A percentile compares a stretch with the other conserved stretches of the same genome.
phyloP scores from a whole-genome alignment of 2,329 filamentous ascomycete genomes.

The Apiospora sp. region DNA sequence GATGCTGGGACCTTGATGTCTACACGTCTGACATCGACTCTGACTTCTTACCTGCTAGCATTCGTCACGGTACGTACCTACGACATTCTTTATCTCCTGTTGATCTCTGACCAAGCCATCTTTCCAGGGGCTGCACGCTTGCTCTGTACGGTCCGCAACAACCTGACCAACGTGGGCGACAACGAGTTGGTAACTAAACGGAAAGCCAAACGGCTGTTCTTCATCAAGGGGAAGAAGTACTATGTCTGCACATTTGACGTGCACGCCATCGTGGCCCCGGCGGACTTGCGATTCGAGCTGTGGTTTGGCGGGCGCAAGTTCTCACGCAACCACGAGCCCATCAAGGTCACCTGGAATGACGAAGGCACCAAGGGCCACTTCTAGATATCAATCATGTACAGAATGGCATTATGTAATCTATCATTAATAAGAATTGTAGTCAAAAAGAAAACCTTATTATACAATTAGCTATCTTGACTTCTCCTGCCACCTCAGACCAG shows the following conservation, averaged over 20 bases:
- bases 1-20: constrained; percentile 48
- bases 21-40: constrained; percentile 50
- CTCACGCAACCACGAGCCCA: constrained; percentile 48
- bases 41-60: constrained; percentile 45
- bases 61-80: constrained; percentile 45
- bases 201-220: constrained; percentile 45
- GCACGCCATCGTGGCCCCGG: constrained; percentile 61
- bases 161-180: constrained; percentile 49
- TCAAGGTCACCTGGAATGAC: constrained; percentile 46
- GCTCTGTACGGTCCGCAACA: constrained; percentile 50
- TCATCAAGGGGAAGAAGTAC: constrained; percentile 44
- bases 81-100: background rate
- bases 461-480: too few species aligned
- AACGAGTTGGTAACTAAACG: constrained; percentile 48
- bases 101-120: background rate
- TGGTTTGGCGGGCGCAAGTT: constrained; percentile 52
- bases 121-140: constrained; percentile 40
- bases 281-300: constrained; percentile 58
- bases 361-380: constrained; percentile 34
- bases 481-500: too few species aligned
- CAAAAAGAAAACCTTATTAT: too few species aligned
- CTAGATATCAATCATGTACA: background rate
- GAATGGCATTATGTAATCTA: background rate
- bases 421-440: too few species aligned
- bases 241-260: constrained; percentile 56